phyloP scores from a whole-genome alignment of 306 rosid species.

The Albizia julibrissin region DNA sequence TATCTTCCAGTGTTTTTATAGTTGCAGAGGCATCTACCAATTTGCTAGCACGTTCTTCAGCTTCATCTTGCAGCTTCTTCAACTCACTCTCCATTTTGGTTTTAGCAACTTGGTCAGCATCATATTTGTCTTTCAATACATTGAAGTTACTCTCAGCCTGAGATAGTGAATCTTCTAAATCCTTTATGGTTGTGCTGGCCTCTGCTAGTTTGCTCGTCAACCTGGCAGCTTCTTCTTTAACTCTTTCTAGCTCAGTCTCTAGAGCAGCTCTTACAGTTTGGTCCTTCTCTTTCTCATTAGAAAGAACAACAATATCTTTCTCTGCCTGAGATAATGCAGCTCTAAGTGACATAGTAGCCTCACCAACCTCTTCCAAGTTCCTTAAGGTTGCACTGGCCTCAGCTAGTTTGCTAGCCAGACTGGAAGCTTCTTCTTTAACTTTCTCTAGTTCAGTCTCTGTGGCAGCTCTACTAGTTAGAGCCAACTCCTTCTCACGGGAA shows the following conservation, averaged over 20 bases:
- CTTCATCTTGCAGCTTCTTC: constrained; percentile 74
- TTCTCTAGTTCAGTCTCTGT: constrained; percentile 2
- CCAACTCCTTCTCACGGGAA: background rate
- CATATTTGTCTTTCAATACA: constrained; percentile 63
- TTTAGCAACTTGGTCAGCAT: constrained; percentile 55
- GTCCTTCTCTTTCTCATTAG: constrained; percentile 72
- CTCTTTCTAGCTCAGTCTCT: constrained; percentile 63
- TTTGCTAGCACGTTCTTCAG: constrained; percentile 50
- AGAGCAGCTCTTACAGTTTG: constrained; percentile 55
- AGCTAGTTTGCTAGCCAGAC: background rate
- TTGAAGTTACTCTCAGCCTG: constrained; percentile 50
- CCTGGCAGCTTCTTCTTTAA: constrained; percentile 60
- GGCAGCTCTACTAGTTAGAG: background rate
- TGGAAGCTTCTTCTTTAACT: background rate
- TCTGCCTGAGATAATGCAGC: constrained; percentile 72
- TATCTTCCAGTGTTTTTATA: constrained; percentile 66
- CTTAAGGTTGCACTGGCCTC: constrained; percentile 5
- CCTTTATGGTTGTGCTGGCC: constrained; percentile 64
- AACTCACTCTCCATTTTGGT: constrained; percentile 68
- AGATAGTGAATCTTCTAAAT: constrained; percentile 65
- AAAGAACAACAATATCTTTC: constrained; percentile 52
- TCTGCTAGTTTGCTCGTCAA: constrained; percentile 63
- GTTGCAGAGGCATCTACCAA: constrained; percentile 53
- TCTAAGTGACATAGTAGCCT: constrained; percentile 54
- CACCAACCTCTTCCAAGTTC: background rate